Base-by-base conservation (phyloP, 345 rosid species). In the Populus tremula region DNA sequence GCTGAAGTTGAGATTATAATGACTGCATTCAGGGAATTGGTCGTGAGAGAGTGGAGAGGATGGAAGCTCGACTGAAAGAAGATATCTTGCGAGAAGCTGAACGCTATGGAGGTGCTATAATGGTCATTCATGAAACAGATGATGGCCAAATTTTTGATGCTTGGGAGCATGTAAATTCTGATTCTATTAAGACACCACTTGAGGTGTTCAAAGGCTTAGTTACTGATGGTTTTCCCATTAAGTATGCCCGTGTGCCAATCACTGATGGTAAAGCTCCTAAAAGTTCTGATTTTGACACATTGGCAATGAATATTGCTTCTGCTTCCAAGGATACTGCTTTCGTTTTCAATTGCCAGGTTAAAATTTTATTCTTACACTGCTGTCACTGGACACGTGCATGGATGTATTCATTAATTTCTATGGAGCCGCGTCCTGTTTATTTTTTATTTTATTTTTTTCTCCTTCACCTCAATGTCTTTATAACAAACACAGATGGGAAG, bases 181-280 rank as follows among this genome's bases (percentile, higher is more conserved):
- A 85, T 76, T 92, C 94, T 79, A 82, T 93, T 71, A 94, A 93
- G 87, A 95, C 99, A 33, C 97, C 99, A 59, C 93, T 93, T 12
- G 97, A 93, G 84, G 99, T 95, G 70, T 95, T 89, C 79, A 89
- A 87, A 83, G 84, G 93, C 88, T 88, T 95, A 89, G 94, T 90
- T 81, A 89, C 87, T 74, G 91, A 89, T 73, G 96, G 99, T 63
- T 92, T 92, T 83, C 92, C 94, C 43, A 84, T 93, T 74, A 87
- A 88, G 82, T 93, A 95, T 85, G 98, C 98, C 4, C 95, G 98
- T 50, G 94, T 95, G 38, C 99, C 98, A 73, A 93, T 95, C 82
- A 95, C 98, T 73, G 99, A 93, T 87, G 98, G 98, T 71, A 92
- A 95, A 92, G 99, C 98, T 72, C 97, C 98, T 38, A 95, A 93